Evolutionary conservation across 441 rosid species (phyloP), one percentile per base, ranked within the genome.

Genomic region (Erodium chrysanthum): DNA sequence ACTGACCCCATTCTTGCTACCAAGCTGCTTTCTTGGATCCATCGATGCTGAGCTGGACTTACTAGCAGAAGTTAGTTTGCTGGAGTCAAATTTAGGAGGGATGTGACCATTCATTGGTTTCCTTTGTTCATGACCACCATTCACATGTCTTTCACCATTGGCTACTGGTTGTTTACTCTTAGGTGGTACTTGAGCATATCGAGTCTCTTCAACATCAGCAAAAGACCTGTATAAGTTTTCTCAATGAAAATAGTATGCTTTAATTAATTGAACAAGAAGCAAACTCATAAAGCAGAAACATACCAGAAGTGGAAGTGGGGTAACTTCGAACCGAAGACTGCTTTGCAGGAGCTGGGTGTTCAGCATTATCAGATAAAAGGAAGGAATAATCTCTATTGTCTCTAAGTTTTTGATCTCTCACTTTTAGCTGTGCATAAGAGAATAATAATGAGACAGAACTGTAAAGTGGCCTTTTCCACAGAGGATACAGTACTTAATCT

Each of bases 331-430:
- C 68, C 8, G 76, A 72, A 70, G 86, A 74, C 17, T 76, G 84
- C 76, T 75, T 87, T 17, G 80, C 66, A 59, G 88, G 75, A 71
- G 80, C 86, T 69, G 91, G 91, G 67, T 79, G 81, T 63, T 83
- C 85, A 10, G 82, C 88, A 71, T 88, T 93, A 70, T 94, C 92
- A 7, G 93, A 81, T 27, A 86, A 78, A 54, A 94, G 82, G 72
- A 94, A 94, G 8, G 96, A 89, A 78, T 94, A 94, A 74, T 94
- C 98, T 79, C 97, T 83, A 1, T 88, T 80, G 66, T 76, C 84
- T 79, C 85, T 91, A 7, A 89, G 82, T 66, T 83, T 80, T 73
- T 89, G 85, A 66, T 77, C 96, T 79, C 85, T 89, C 48, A 68
- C 78, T 68, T 79, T 77, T 70, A 76, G 33, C 96, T 87, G 85